Evolutionary conservation across 352 stramenopile genomes (phyloP).

Genomic region (Phytopythium cucurbitacearum): DNA sequence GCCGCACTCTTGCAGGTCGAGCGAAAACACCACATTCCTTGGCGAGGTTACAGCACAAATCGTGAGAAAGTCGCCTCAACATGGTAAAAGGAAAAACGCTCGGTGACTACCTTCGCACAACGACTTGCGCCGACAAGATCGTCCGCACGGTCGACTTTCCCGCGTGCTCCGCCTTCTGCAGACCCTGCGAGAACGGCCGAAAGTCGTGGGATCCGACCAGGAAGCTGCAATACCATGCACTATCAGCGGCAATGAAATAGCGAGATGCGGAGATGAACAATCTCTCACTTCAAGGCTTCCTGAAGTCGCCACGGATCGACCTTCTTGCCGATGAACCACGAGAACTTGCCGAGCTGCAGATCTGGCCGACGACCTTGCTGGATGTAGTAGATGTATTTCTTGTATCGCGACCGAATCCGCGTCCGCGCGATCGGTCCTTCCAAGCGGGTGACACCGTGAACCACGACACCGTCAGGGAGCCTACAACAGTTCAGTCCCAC

Average conservation of each 20-base stretch:
- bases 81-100: not conserved
- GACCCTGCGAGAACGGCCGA: slow-evolving; percentile 70
- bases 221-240: slow-evolving; percentile 20
- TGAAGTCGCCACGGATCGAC: slow-evolving; percentile 56
- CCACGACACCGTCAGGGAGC: slow-evolving; percentile 38
- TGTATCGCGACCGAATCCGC: slow-evolving; percentile 77
- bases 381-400: slow-evolving; percentile 90
- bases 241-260: slow-evolving; percentile 2
- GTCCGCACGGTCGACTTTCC: slow-evolving; percentile 67
- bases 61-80: too few relatives aligned
- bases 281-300: slow-evolving; percentile 51
- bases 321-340: slow-evolving; percentile 76
- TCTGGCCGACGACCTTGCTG: slow-evolving; percentile 74
- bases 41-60: not conserved
- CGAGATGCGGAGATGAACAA: not conserved
- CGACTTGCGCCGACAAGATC: slow-evolving; percentile 55
- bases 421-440: slow-evolving; percentile 19
- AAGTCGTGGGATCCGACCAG: slow-evolving; percentile 79
- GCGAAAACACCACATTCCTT: slow-evolving; percentile 69
- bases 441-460: slow-evolving; percentile 39
- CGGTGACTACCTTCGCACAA: slow-evolving; percentile 40
- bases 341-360: slow-evolving; percentile 66
- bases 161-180: slow-evolving; percentile 52
- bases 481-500: slow-evolving; percentile 8
- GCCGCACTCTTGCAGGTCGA: slow-evolving; percentile 54